Base-by-base conservation (phyloP, 169 alveolate genomes). In the Fabrea salina region DNA sequence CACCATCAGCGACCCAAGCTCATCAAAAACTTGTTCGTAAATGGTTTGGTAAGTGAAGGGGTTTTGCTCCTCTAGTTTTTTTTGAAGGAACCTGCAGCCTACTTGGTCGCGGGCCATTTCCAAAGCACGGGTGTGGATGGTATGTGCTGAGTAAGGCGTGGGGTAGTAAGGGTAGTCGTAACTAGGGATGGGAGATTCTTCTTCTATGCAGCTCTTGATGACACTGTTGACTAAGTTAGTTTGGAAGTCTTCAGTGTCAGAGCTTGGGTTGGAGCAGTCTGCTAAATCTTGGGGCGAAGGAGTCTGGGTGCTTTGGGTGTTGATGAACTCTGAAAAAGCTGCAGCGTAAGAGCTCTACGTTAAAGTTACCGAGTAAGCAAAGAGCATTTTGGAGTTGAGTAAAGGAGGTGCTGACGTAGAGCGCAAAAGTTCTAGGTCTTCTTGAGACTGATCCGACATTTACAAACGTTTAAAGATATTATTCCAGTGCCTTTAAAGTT, bases 21-120 rank as follows among this genome's bases (percentile, higher is more conserved):
- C 91, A 16, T 91, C 92, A 43, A 91, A 61, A 1, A 93, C 86
- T 43, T 90, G 92, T 39, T 89, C 87, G 41, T 91, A 85, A 72
- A 58, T 82, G 3, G 83, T 80, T 22, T 90, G 40, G 33, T 30
- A 30, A 5, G 89, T 79, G 30, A 87, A 76, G 53, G 84, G 75
- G 43, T 91, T 90, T 33, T 84, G 89, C 75, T 91, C 92, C 44
- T 95, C 97, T 49, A 94, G 79, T 44, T 84, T 91, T 74, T 89
- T 83, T 67, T 96, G 96, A 40, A 93, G 80, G 86, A 86, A 86
- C 67, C 98, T 72, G 67, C 98, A 93, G 22, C 97, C 97, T 1
- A 91, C 81, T 80, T 93, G 96, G 61, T 94, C 97, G 74, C 91
- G 84, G 56, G 79, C 79, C 79, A 70, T 44, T 6, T 47, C 40